Conservation (phyloP, 768 basidiomycete species). For the Hydnomerulius pinastri region DNA sequence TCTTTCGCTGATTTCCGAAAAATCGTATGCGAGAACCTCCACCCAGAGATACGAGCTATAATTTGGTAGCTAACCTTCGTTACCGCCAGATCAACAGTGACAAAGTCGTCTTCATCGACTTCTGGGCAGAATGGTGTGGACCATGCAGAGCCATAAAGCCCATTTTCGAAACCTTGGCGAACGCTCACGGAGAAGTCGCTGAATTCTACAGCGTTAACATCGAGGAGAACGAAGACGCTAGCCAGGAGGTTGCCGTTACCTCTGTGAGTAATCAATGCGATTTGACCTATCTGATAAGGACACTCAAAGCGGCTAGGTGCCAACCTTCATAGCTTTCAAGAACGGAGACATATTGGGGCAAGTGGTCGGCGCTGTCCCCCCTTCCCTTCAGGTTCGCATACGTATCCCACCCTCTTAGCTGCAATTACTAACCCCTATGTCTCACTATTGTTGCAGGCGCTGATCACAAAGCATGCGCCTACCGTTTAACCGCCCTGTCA, state of each 20-base stretch:
- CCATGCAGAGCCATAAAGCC: slow-evolving; percentile 16
- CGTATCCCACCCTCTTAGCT: not conserved
- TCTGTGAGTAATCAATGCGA: not conserved
- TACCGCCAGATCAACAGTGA: not conserved
- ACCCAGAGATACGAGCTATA: not conserved
- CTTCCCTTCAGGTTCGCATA: not conserved
- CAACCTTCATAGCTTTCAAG: not conserved
- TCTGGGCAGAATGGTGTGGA: slow-evolving; percentile 20
- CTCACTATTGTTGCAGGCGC: not conserved
- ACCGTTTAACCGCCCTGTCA: not conserved
- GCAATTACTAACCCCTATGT: not conserved
- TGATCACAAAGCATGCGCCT: not conserved
- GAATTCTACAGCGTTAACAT: slow-evolving; percentile 75
- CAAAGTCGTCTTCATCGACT: slow-evolving; percentile 18
- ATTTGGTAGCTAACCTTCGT: not conserved
- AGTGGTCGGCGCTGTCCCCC: not conserved
- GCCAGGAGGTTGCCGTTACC: slow-evolving; percentile 7
- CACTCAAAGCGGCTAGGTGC: not conserved
- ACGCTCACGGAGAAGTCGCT: slow-evolving; percentile 24
- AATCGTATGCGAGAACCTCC: not conserved
- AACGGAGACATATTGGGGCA: not conserved
- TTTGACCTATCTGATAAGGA: not conserved
- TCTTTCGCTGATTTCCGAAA: slow-evolving; percentile 7
- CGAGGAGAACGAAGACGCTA: slow-evolving; percentile 38
- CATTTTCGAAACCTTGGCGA: not conserved